phyloP scores from a whole-genome alignment of 331 rosid species.

The Pyracantha coccinea region DNA sequence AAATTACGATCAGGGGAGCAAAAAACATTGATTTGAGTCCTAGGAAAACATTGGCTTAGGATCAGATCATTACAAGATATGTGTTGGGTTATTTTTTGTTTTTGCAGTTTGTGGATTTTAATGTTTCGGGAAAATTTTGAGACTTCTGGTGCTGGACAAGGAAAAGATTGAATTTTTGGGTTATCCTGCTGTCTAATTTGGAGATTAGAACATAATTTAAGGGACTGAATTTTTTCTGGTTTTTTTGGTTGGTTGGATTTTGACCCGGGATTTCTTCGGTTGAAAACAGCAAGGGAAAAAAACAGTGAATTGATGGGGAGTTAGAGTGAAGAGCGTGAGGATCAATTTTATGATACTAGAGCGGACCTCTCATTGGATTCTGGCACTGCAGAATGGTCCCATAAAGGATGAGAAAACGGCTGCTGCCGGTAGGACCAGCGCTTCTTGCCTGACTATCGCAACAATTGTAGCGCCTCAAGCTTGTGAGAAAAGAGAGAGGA shows the following conservation, averaged over 20 bases:
- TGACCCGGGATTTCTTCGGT: slow-evolving; percentile 27
- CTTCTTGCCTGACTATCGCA: too few species aligned
- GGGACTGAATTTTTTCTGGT: neutral
- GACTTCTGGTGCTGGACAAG: neutral
- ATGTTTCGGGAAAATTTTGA: neutral
- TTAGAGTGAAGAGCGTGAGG: slow-evolving; percentile 28
- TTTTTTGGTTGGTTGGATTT: neutral
- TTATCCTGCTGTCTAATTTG: neutral
- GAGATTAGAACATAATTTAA: slow-evolving; percentile 3
- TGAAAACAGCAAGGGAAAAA: slow-evolving; percentile 1
- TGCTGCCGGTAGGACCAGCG: too few species aligned
- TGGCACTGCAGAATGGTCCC: too few species aligned
- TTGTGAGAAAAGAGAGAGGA: too few species aligned
- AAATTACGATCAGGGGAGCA: too few species aligned
- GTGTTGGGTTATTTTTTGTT: neutral
- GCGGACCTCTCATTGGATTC: slow-evolving; percentile 61
- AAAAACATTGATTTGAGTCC: too few species aligned
- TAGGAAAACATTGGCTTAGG: neutral
- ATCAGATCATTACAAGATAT: slow-evolving; percentile 3
- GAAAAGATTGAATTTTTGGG: neutral
- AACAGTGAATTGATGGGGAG: slow-evolving; percentile 15
- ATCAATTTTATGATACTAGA: slow-evolving; percentile 54
- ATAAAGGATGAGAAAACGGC: too few species aligned
- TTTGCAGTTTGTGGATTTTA: neutral
- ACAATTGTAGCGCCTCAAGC: too few species aligned